Conservation (phyloP, 495 filamentous ascomycete species). For the Annulohypoxylon moriforme region DNA sequence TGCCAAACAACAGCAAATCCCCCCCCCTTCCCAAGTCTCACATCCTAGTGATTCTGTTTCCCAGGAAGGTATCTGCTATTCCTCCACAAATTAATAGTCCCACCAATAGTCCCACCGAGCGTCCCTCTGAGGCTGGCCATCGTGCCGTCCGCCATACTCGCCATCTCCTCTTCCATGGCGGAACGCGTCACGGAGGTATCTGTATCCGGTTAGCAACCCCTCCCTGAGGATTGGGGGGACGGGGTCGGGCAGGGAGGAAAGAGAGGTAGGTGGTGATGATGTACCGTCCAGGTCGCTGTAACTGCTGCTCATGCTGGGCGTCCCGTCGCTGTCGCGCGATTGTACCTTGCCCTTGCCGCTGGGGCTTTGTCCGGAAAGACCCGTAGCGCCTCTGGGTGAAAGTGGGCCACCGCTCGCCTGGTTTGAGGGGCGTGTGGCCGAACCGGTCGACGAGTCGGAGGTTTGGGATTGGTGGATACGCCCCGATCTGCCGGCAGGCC, state of each 20-base stretch:
- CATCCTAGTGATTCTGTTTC: neutral
- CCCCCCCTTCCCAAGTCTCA: neutral
- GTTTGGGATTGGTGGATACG: conserved; percentile 58
- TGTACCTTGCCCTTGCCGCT: conserved; percentile 62
- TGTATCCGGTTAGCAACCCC: conserved; percentile 47
- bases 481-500: conserved; percentile 33
- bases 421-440: conserved; percentile 48
- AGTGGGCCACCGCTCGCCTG: conserved; percentile 38
- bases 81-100: conserved; percentile 36
- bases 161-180: conserved; percentile 90
- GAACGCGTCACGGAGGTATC: conserved; percentile 95
- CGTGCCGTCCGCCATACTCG: conserved; percentile 90
- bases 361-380: conserved; percentile 68
- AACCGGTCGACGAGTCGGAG: conserved; percentile 71
- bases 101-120: conserved; percentile 64
- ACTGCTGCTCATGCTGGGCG: conserved; percentile 96
- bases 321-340: conserved; percentile 80
- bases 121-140: conserved; percentile 82
- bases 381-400: conserved; percentile 67
- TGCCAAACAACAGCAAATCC: neutral
- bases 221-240: neutral
- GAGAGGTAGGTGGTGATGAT: conserved; percentile 37
- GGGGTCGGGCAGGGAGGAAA: neutral
- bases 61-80: conserved; percentile 58
- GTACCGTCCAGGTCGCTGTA: conserved; percentile 96